These are phyloP conservation scores for Colletotrichum spaethianum DNA, from an alignment of 2,329 filamentous ascomycete genomes.

Conservation along the genomic window DNA sequence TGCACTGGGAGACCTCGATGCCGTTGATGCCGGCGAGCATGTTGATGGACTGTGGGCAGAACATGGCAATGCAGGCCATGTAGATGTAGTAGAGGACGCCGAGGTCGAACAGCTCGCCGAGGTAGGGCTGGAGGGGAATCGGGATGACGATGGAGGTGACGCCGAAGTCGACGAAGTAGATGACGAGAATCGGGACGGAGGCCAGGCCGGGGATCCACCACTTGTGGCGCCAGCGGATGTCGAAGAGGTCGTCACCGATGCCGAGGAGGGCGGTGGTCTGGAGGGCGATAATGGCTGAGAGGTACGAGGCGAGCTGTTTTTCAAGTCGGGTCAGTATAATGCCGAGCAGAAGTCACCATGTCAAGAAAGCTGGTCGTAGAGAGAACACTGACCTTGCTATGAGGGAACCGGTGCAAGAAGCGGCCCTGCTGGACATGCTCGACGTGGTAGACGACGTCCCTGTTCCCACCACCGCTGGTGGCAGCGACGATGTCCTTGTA, in stretches of 20 bases:
- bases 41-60: slow-evolving; percentile 99
- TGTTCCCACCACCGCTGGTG: slow-evolving; percentile 92
- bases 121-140: slow-evolving; percentile 84
- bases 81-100: slow-evolving; percentile 91
- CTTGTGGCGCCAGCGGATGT: slow-evolving; percentile 99
- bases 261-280: slow-evolving; percentile 93
- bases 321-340: not conserved
- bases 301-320: slow-evolving; percentile 89
- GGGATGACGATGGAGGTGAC: slow-evolving; percentile 97
- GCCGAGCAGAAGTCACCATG: not conserved
- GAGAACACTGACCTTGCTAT: slow-evolving; percentile 80
- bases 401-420: slow-evolving; percentile 91
- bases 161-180: slow-evolving; percentile 99
- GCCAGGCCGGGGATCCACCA: slow-evolving; percentile 97
- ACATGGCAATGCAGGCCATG: slow-evolving; percentile 97
- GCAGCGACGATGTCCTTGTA: slow-evolving; percentile 98
- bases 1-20: slow-evolving; percentile 94
- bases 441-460: slow-evolving; percentile 84
- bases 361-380: not conserved
- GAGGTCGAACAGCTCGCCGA: slow-evolving; percentile 88
- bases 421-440: slow-evolving; percentile 85
- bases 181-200: slow-evolving; percentile 91
- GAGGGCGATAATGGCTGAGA: slow-evolving; percentile 93
- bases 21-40: slow-evolving; percentile 99
- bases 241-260: slow-evolving; percentile 95